These are phyloP conservation scores for Calycina herbarum DNA, from an alignment of 2,329 filamentous ascomycete genomes.

Conservation along the genomic window DNA sequence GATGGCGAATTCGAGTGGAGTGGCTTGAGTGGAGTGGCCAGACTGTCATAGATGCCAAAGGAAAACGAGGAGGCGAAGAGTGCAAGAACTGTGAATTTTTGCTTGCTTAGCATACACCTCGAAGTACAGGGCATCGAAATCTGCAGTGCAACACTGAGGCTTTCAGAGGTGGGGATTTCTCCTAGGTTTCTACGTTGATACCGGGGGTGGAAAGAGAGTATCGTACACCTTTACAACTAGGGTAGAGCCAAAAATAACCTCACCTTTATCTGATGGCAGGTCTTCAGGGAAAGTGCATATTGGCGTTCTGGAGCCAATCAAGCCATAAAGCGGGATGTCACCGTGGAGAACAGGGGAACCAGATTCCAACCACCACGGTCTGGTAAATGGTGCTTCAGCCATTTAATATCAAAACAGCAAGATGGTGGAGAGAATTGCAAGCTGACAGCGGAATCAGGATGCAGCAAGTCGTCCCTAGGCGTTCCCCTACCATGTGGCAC, in stretches of 20 bases:
- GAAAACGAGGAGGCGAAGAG: no score
- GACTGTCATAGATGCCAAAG: not conserved
- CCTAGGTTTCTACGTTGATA: not conserved
- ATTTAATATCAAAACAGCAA: conserved; percentile 1
- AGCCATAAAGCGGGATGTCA: not conserved
- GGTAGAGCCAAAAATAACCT: conserved; percentile 11
- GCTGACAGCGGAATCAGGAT: not conserved
- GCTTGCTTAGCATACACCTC: not conserved
- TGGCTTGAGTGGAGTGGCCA: not conserved
- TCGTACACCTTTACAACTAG: not conserved
- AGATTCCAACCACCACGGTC: conserved; percentile 7
- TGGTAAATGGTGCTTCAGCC: conserved; percentile 7
- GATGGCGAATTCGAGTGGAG: not conserved
- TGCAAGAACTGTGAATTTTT: no score
- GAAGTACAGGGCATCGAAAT: not conserved
- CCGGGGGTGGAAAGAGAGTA: not conserved
- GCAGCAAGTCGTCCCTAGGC: not conserved
- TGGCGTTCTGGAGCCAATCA: conserved; percentile 2
- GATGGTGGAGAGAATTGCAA: not conserved
- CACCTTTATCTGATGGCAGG: conserved; percentile 13
- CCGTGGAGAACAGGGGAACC: not conserved
- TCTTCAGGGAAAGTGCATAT: conserved; percentile 10
- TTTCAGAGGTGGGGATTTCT: conserved; percentile 6
- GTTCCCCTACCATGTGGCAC: not conserved
- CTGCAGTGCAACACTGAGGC: conserved; percentile 13